These are phyloP conservation scores for Paramecium biaurelia DNA, from an alignment of 73 alveolate species.

Conservation along the genomic window DNA sequence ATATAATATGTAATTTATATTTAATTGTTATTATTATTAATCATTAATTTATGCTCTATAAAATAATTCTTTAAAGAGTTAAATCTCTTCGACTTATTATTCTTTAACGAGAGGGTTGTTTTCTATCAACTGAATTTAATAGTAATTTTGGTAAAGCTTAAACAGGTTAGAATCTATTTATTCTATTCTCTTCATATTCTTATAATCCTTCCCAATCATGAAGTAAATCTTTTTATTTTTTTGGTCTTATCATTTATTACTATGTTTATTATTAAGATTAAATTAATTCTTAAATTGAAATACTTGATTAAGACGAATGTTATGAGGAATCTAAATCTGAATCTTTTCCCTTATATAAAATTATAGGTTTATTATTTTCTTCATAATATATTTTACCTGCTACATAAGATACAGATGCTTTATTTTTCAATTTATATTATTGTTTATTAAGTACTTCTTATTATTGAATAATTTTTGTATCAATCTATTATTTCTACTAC, in stretches of 20 bases:
- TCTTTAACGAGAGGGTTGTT: not conserved
- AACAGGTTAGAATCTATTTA: not conserved
- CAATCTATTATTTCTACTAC: not conserved
- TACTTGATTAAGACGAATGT: not conserved
- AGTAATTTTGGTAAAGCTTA: not conserved
- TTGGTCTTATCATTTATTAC: not conserved
- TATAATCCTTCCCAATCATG: conserved; percentile 20
- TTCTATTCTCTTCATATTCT: not conserved
- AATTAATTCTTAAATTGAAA: not conserved
- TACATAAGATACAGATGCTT: not conserved
- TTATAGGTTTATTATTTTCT: not conserved
- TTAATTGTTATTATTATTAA: not conserved
- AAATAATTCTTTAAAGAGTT: not conserved
- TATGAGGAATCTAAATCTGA: not conserved
- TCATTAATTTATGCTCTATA: not conserved
- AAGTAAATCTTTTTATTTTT: not conserved
- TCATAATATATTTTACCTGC: not conserved
- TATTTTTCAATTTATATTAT: not conserved
- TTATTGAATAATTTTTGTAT: not conserved
- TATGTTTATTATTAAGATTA: not conserved
- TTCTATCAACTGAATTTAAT: not conserved
- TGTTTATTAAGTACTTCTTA: not conserved
- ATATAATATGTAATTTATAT: not conserved
- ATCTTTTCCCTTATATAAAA: not conserved
- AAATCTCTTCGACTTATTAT: not conserved